Percentiles rank a stretch among this genome's conserved stretches.
phyloP scores from a whole-genome alignment of 2,329 filamentous ascomycete species.

The Fusarium sp. region DNA sequence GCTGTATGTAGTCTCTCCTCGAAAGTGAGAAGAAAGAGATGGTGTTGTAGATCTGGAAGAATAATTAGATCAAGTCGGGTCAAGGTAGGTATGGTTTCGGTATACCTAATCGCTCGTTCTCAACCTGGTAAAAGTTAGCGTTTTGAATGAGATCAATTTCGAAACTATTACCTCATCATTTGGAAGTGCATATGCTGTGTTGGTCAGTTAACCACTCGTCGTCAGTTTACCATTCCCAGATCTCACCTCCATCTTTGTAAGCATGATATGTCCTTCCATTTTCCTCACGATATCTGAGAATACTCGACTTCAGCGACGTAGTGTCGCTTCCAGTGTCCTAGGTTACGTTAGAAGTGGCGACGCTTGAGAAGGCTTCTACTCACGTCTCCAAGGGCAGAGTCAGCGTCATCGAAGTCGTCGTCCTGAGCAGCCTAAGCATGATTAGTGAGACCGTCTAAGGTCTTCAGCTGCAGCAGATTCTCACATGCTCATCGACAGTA shows the following conservation, averaged over 20 bases:
- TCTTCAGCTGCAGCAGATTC: background rate
- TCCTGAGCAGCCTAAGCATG: background rate
- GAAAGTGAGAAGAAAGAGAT: constrained; percentile 23
- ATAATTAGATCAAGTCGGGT: background rate
- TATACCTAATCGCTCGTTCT: constrained; percentile 27
- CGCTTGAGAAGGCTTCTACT: background rate
- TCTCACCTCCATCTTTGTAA: constrained; percentile 9
- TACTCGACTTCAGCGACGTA: background rate
- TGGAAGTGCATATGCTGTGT: constrained; percentile 15
- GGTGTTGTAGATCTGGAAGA: constrained; percentile 19
- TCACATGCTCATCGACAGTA: background rate
- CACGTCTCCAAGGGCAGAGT: background rate
- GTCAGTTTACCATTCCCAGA: accelerated
- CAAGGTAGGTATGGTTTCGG: accelerated
- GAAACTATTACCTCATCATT: constrained; percentile 20
- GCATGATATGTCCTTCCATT: constrained; percentile 13
- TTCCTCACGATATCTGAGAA: background rate
- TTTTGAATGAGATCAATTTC: background rate
- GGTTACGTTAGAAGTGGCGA: accelerated
- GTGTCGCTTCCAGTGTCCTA: background rate
- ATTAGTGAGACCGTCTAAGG: background rate
- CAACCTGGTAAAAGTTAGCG: background rate
- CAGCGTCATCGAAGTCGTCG: background rate
- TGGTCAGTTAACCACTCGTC: background rate
- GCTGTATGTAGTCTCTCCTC: constrained; percentile 7